Percentiles rank a stretch among this genome's conserved stretches.
Evolutionary conservation across 1,284 basidiomycete species (phyloP).

Genomic region (Irpex sp.): DNA sequence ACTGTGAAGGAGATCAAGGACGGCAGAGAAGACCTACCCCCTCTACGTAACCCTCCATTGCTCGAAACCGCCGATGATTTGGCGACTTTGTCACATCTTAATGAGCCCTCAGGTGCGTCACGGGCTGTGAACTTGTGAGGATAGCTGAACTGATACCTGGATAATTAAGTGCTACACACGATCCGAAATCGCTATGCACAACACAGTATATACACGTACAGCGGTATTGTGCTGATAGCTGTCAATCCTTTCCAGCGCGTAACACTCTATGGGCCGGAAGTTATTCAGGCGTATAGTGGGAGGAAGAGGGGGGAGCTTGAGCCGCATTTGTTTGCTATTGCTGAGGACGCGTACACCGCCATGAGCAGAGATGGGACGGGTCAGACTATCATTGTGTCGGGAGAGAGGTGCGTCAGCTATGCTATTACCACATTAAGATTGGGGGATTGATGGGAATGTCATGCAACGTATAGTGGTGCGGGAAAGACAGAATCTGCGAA

Average conservation of each 20-base stretch:
- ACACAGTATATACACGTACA: constrained; percentile 98
- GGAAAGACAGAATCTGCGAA: constrained; percentile 99
- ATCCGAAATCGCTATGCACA: constrained; percentile 96
- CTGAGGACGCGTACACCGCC: constrained; percentile 97
- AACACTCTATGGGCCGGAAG: constrained; percentile 91
- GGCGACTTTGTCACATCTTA: constrained; percentile 95
- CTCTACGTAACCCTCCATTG: constrained; percentile 93
- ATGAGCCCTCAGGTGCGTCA: constrained; percentile 88
- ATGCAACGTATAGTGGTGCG: constrained; percentile 68
- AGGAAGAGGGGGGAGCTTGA: constrained; percentile 92
- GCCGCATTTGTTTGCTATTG: constrained; percentile 98
- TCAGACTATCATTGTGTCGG: constrained; percentile 99
- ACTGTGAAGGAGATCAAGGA: constrained; percentile 75
- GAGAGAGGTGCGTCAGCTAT: constrained; percentile 75
- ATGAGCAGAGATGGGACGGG: constrained; percentile 95
- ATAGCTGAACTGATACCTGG: background rate
- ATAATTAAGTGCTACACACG: constrained; percentile 81
- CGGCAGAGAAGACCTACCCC: constrained; percentile 77
- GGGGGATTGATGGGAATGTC: background rate
- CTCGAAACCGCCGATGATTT: constrained; percentile 97
- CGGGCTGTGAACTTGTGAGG: background rate
- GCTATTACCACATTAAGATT: constrained; percentile 14
- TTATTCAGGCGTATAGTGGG: constrained; percentile 97
- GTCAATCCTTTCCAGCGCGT: constrained; percentile 98
- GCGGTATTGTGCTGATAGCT: constrained; percentile 96